Evolutionary conservation across 768 basidiomycete genomes (phyloP), one percentile per base, ranked within the genome.

Genomic region (Naganishia kalamii): DNA sequence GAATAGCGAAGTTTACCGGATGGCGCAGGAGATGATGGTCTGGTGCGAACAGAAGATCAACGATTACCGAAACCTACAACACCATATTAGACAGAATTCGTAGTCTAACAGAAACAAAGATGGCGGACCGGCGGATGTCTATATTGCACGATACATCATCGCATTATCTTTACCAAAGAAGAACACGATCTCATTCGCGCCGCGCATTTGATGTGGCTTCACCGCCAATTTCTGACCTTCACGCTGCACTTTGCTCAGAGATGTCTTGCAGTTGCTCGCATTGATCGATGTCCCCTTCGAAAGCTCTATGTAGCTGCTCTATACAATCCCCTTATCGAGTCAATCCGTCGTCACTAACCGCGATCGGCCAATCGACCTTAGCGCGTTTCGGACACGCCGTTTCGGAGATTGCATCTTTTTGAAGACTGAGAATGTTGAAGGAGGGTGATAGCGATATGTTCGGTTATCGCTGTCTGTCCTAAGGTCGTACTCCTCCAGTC

Each of bases 11-110:
- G 87, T 94, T n/a, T 85, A 87, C 68, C 82, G 81, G 60, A 94
- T 93, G 89, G 90, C 93, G 6, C 86, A 90, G 75, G 90, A 92
- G 81, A 92, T 92, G 74, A 78, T 87, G 63, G 67, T 67, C 59
- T 74, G 74, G 54, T 70, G 70, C n/a, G 77, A 79, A 66, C 62
- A 32, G 21, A 70, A 72, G 48, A 73, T 77, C 50, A 66, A 70
- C 52, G 69, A 74, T 51, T 75, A 67, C 65, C 72, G 69, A 59
- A 69, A 62, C 59, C 63, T 74, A 68, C 75, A 76, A 64, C 69
- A 73, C 59, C 69, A 74, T 47, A 40, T 72, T 27, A 29, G 37
- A 1, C 54, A 57, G 5, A 57, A 57, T 11, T 21, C 54, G 11
- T 57, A 57, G 54, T 44, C 5, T 44, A 17, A 17, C 37, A 40